A percentile compares a stretch with the other conserved stretches of the same genome.
These are phyloP conservation scores for Ruellia speciosa DNA, from an alignment of 305 asterid species.

Conservation along the genomic window DNA sequence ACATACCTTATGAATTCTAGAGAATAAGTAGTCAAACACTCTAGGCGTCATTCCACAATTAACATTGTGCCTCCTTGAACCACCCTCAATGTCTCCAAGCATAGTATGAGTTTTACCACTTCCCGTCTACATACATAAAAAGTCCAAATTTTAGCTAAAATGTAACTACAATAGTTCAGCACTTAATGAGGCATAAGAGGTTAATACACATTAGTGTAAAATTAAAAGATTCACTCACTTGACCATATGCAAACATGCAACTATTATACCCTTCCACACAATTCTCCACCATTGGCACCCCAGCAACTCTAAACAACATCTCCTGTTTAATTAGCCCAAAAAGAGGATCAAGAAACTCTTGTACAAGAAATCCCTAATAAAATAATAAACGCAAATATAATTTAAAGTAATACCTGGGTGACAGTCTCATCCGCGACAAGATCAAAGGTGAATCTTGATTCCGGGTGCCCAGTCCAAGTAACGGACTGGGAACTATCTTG, in stretches of 20 bases:
- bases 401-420: constrained; percentile 50
- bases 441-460: constrained; percentile 81
- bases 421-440: constrained; percentile 86
- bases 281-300: constrained; percentile 93
- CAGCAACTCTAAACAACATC: constrained; percentile 78
- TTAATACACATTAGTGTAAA: no score
- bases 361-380: constrained; percentile 7
- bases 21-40: constrained; percentile 82
- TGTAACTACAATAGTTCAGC: no score
- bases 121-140: constrained; percentile 54
- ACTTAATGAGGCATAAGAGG: no score
- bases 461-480: constrained; percentile 85
- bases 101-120: constrained; percentile 98
- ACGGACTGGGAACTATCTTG: constrained; percentile 80
- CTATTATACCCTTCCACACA: constrained; percentile 94
- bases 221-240: constrained; percentile 40
- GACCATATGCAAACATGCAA: constrained; percentile 99
- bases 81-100: constrained; percentile 98
- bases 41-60: constrained; percentile 97
- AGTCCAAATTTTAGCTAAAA: background rate
- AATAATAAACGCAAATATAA: constrained; percentile 1
- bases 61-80: constrained; percentile 79
- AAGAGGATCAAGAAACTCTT: constrained; percentile 9
- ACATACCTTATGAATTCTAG: constrained; percentile 84
- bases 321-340: constrained; percentile 44